Evolutionary conservation across 116 monocot species (phyloP), one percentile per base, ranked within the genome.

Genomic region (Papilionanthe hybrid): DNA sequence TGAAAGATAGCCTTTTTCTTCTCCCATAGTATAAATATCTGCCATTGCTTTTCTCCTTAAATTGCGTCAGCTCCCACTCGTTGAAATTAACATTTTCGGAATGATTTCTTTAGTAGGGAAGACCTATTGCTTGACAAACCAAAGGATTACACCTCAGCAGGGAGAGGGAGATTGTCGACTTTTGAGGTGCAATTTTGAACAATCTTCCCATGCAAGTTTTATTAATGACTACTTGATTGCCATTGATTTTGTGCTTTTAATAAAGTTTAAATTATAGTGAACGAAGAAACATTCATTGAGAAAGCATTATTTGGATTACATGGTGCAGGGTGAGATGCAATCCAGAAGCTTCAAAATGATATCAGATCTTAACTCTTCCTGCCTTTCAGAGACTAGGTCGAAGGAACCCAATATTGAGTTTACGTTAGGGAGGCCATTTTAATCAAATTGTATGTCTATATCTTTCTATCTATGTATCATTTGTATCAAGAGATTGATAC

Each of bases 331-430:
- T 27, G 81, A 72, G 32, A 74, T 25, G 60, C 74, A 58, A 25
- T 55, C 74, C 7, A 78, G 72, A 72, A 67, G 72, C 9, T 42
- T 82, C 4, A 57, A 78, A 50, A 55, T 37, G 66, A 29, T 45
- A 10, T 55, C 77, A 37, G 72, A 78, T 45, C 9, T 78, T 17
- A 82, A 58, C 72, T 78, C 78, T 42, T 71, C 78, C 13, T 78
- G 72, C 78, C 53, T 43, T 8, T 77, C 55, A 2, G 82, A 72
- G 42, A 71, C 72, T 5, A 78, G 55, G 7, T 41, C 71, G 25
- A 78, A 78, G 78, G 78, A 82, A 78, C 82, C 72, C 78, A 82
- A 78, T 78, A 72, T 82, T 18, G 82, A 82, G 78, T 82, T 82
- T 56, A 82, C 82, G 18, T 78, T 82, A 71, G 82, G 82, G 18